Evolutionary conservation across 306 rosid genomes (phyloP).

Genomic region (Carpinus viminea): DNA sequence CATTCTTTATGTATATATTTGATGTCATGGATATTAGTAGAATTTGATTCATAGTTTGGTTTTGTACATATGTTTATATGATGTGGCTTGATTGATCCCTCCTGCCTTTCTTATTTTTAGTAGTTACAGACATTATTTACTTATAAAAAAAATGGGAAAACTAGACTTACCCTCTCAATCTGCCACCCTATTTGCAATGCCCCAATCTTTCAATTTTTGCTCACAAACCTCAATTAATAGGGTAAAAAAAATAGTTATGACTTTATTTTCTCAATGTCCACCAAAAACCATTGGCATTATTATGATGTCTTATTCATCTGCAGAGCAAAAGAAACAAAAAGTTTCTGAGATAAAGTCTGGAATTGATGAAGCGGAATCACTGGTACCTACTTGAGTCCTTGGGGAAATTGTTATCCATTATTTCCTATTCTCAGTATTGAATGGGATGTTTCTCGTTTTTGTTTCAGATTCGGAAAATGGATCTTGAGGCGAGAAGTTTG

Average conservation of each 20-base stretch:
- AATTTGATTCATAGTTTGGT: background rate
- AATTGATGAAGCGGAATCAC: constrained; percentile 85
- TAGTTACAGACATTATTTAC: no score
- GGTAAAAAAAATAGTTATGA: no score
- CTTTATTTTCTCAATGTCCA: background rate
- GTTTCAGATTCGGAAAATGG: constrained; percentile 81
- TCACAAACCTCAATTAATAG: no score
- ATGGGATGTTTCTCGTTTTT: constrained; percentile 21
- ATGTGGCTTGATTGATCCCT: background rate
- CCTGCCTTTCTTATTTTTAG: no score
- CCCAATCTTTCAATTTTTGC: no score
- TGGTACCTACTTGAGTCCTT: constrained; percentile 50
- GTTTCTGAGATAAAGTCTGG: constrained; percentile 77
- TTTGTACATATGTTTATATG: background rate
- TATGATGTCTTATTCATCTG: constrained; percentile 24
- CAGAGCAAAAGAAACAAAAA: constrained; percentile 94
- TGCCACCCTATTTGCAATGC: no score
- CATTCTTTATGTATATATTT: background rate
- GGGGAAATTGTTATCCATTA: constrained; percentile 22
- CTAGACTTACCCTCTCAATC: no score
- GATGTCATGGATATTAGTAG: background rate
- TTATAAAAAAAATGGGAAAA: no score
- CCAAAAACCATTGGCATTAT: background rate
- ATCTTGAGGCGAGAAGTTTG: constrained; percentile 94
- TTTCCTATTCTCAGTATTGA: constrained; percentile 22